These are phyloP conservation scores for Mycena indigotica DNA, from an alignment of 768 basidiomycete species.

Conservation along the genomic window DNA sequence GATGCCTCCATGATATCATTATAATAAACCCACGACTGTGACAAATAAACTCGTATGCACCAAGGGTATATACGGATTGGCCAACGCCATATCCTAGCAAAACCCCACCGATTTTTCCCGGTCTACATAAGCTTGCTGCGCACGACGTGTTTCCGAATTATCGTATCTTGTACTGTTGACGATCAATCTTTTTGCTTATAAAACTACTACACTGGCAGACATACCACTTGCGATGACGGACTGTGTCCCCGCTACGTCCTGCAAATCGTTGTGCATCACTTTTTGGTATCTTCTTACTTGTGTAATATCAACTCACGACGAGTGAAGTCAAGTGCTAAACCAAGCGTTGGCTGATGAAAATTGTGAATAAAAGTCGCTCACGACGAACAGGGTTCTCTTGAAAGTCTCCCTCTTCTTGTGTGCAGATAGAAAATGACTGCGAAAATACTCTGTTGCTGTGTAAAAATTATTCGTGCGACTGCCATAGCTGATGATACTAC, in stretches of 20 bases:
- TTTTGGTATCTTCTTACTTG: slow-evolving; percentile 4
- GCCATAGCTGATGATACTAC: slow-evolving; percentile 77
- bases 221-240: slow-evolving; percentile 54
- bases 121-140: slow-evolving; percentile 42
- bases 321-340: slow-evolving; percentile 69
- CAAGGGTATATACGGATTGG: too few species aligned
- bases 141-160: slow-evolving; percentile 66
- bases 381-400: slow-evolving; percentile 63
- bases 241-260: slow-evolving; percentile 72
- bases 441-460: slow-evolving; percentile 76
- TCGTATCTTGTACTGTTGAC: slow-evolving; percentile 61
- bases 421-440: slow-evolving; percentile 79
- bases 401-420: slow-evolving; percentile 67
- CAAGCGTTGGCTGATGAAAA: slow-evolving; percentile 11
- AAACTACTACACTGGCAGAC: too few species aligned
- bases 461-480: slow-evolving; percentile 72
- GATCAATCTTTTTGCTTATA: too few species aligned
- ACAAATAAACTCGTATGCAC: too few species aligned
- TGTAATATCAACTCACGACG: slow-evolving; percentile 46
- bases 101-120: too few species aligned
- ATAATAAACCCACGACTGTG: too few species aligned
- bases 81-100: neutral
- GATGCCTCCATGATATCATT: too few species aligned
- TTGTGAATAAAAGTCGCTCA: slow-evolving; percentile 26
- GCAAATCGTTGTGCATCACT: too few species aligned